These are phyloP conservation scores for Coemansia sp. DNA, from an alignment of 192 early-diverging fungal species.

Conservation along the genomic window DNA sequence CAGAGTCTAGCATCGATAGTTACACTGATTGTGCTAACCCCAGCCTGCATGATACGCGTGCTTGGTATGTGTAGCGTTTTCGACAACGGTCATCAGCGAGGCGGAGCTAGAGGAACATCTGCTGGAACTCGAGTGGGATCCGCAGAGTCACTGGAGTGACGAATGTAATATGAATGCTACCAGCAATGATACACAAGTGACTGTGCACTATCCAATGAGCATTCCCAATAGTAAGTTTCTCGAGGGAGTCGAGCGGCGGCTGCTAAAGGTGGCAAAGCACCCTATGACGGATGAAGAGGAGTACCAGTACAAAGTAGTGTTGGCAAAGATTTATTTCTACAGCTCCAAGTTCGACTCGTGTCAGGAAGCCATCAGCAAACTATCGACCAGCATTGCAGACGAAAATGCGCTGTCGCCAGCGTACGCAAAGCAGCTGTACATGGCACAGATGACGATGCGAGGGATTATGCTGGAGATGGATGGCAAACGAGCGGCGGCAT, in stretches of 20 bases:
- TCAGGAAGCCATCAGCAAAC: conserved; percentile 13
- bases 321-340: conserved; percentile 63
- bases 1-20: neutral
- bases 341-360: conserved; percentile 53
- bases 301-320: conserved; percentile 49
- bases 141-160: conserved; percentile 42
- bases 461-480: conserved; percentile 45
- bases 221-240: conserved; percentile 26
- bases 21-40: neutral
- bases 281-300: conserved; percentile 38
- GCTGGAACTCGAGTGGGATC: conserved; percentile 28
- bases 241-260: conserved; percentile 24
- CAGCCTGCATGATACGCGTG: neutral
- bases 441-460: conserved; percentile 60
- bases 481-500: conserved; percentile 45
- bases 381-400: conserved; percentile 36
- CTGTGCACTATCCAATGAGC: conserved; percentile 36
- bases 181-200: neutral
- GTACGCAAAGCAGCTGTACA: conserved; percentile 60
- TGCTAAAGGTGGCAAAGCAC: conserved; percentile 17
- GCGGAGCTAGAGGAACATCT: conserved; percentile 48
- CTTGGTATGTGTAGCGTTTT: conserved; percentile 25
- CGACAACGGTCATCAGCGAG: conserved; percentile 33
- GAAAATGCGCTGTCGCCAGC: conserved; percentile 54
- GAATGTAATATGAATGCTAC: conserved; percentile 10